Evolutionary conservation across 305 asterid genomes (phyloP).

Genomic region (Fraxinus sp.): DNA sequence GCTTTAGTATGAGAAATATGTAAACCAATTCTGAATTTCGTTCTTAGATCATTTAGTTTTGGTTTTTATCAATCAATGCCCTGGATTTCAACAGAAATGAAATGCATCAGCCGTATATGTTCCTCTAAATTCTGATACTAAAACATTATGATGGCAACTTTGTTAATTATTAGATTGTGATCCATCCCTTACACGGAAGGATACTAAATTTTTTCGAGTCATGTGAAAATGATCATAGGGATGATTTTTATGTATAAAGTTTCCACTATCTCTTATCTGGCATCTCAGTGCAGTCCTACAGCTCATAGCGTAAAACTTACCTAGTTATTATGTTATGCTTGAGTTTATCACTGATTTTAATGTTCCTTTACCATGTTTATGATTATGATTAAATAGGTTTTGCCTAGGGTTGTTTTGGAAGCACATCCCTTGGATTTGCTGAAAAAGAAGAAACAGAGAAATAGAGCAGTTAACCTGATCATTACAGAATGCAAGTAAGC

Average conservation of each 20-base stretch:
- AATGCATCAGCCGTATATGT: neutral
- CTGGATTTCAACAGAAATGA: neutral
- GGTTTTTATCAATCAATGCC: neutral
- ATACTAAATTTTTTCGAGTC: neutral
- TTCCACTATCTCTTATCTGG: too few species aligned
- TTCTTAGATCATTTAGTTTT: neutral
- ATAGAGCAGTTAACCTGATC: slow-evolving; percentile 55
- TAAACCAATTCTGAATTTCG: neutral
- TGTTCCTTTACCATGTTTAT: slow-evolving; percentile 18
- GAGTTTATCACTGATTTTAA: slow-evolving; percentile 17
- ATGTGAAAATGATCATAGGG: neutral
- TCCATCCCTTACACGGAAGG: neutral
- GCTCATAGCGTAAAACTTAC: too few species aligned
- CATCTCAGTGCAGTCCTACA: too few species aligned
- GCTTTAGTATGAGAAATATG: neutral
- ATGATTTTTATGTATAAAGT: neutral
- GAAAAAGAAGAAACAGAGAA: slow-evolving; percentile 63
- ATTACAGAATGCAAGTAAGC: slow-evolving; percentile 75
- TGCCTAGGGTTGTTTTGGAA: slow-evolving; percentile 84
- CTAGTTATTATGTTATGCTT: neutral
- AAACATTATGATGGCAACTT: neutral
- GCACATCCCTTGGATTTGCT: slow-evolving; percentile 68
- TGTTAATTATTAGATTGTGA: neutral
- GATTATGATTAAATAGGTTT: slow-evolving; percentile 41
- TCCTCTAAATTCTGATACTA: neutral